Base-by-base conservation (phyloP, 129 eudicot genomes). In the Lonicera japonica region DNA sequence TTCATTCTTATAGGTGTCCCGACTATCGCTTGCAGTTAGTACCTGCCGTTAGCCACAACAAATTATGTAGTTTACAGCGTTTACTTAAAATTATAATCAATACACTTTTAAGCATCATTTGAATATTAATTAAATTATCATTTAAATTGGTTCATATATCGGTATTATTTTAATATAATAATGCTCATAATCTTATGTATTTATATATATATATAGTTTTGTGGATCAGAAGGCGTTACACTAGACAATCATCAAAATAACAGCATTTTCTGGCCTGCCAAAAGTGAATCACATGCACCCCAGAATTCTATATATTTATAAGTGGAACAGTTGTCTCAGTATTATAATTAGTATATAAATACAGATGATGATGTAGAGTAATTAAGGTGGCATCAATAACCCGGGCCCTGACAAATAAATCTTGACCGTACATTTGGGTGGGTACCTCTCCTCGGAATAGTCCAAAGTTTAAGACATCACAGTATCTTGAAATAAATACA, bases 231-330 rank as follows among this genome's bases (percentile, higher is more conserved):
- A 54, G 67, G 67, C 36, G 36, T 29, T 29, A n/a, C 58, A 21
- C 39, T 48, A 58, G 61, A 60, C 56, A 64, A 75, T 75, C 69
- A 75, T 75, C 75, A 38, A 63, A 40, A 68, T 63, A 57, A 80
- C 74, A 80, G 78, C 78, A 29, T 29, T 29, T 29, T 2, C 46
- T 57, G 65, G 73, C 72, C 61, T 50, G 66, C 56, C 77, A 78
- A 70, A n/a, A 75, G 46, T 58, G 70, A 66, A 56, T 65, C 83
- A 81, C 80, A 77, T 82, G 88, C 76, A 68, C 47, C 75, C 75
- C 12, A 73, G n/a, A 22, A 52, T 48, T 73, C 55, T 76, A 61
- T 57, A 55, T 43, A 29, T 29, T 1, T 29, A 29, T 29, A 19
- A 22, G 24, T 22, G 56, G 25, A 61, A 59, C 70, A 68, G 67